These are phyloP conservation scores for Diutina siamensis DNA, from an alignment of 1,139 yeast species.

Conservation along the genomic window DNA sequence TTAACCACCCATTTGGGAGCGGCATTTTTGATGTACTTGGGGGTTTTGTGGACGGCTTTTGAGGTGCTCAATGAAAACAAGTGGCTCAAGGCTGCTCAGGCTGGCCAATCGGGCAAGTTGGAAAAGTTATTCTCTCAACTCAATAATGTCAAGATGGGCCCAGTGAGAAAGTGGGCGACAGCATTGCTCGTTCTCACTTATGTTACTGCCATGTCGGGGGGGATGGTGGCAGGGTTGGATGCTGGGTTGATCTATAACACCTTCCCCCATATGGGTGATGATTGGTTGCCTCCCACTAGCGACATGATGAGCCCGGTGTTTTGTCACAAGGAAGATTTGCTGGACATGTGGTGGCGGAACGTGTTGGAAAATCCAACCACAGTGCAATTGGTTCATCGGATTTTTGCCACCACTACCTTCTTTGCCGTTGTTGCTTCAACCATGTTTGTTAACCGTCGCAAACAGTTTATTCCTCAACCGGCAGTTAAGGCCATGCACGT, in stretches of 20 bases:
- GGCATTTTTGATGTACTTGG: conserved; percentile 78
- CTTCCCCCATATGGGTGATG: conserved; percentile 93
- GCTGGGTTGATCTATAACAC: conserved; percentile 95
- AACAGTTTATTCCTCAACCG: conserved; percentile 46
- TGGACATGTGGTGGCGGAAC: conserved; percentile 86
- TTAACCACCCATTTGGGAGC: conserved; percentile 91
- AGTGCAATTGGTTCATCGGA: conserved; percentile 85
- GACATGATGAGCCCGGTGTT: conserved; percentile 75
- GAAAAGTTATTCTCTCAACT: conserved; percentile 41
- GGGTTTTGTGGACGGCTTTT: conserved; percentile 84
- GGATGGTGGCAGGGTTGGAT: conserved; percentile 95
- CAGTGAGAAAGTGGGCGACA: conserved; percentile 41
- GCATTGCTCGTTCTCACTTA: conserved; percentile 62
- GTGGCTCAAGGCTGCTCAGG: conserved; percentile 29
- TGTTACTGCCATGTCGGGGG: conserved; percentile 91
- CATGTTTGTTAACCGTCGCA: conserved; percentile 45
- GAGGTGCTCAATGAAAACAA: conserved; percentile 70
- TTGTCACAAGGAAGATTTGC: conserved; percentile 51
- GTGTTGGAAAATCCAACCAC: conserved; percentile 92
- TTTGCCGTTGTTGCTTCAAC: conserved; percentile 57
- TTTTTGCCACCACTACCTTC: conserved; percentile 75
- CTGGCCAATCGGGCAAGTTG: conserved; percentile 43
- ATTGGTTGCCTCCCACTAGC: conserved; percentile 52
- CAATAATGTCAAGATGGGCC: conserved; percentile 40
- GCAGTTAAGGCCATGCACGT: conserved; percentile 45